Percentiles rank a stretch among this genome's conserved stretches.
Evolutionary conservation across 768 basidiomycete genomes (phyloP).

Genomic region (Leccinum disarticulatum): DNA sequence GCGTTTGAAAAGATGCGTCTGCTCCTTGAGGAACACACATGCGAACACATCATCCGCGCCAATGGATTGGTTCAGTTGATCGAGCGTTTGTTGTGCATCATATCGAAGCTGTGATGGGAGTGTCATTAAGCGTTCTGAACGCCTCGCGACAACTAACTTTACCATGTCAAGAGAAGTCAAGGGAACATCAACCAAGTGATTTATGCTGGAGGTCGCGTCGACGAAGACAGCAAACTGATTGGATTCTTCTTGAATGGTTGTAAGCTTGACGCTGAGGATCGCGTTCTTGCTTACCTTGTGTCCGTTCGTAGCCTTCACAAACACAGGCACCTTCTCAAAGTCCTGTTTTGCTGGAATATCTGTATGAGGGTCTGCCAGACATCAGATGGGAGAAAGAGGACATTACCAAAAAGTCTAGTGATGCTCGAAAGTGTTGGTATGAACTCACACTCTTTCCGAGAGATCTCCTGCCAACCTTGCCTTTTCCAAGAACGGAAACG

Average conservation of each 20-base stretch:
- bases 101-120: constrained; percentile 55
- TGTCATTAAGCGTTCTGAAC: neutral
- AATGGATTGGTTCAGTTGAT: constrained; percentile 51
- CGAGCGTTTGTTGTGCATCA: constrained; percentile 75
- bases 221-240: constrained; percentile 66
- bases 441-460: constrained; percentile 83
- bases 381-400: neutral
- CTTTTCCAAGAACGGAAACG: constrained; percentile 20
- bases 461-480: constrained; percentile 43
- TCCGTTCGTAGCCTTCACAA: constrained; percentile 54
- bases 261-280: constrained; percentile 1
- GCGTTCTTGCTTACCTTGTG: constrained; percentile 45
- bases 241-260: constrained; percentile 39
- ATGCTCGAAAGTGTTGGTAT: constrained; percentile 87
- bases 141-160: constrained; percentile 19
- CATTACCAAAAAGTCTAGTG: constrained; percentile 78
- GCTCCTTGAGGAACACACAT: constrained; percentile 70
- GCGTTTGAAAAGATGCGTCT: constrained; percentile 58
- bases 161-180: constrained; percentile 78
- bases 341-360: constrained; percentile 62
- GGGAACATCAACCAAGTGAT: constrained; percentile 76
- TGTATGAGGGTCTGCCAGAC: constrained; percentile 14
- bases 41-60: constrained; percentile 62
- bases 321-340: constrained; percentile 55
- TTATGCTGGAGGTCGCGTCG: constrained; percentile 74